Conservation (phyloP, 1,139 yeast species). For the Hansenula sp. region DNA sequence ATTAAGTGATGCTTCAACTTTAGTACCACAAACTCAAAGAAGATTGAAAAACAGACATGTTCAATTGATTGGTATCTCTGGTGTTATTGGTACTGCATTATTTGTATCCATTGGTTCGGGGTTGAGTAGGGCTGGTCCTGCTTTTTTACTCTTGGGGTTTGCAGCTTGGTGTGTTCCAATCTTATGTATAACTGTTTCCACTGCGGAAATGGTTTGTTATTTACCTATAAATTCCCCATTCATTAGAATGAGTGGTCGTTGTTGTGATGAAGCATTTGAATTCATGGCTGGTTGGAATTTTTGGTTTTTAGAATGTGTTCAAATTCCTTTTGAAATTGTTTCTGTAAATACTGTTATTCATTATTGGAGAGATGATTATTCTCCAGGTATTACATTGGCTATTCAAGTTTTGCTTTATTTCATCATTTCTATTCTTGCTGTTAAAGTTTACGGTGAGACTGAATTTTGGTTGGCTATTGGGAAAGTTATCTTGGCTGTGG, state of each 20-base stretch:
- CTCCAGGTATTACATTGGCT: slow-evolving; percentile 59
- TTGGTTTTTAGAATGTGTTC: slow-evolving; percentile 70
- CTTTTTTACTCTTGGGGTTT: slow-evolving; percentile 65
- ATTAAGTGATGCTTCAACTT: slow-evolving; percentile 18
- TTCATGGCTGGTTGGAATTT: slow-evolving; percentile 80
- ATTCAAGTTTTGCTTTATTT: slow-evolving; percentile 62
- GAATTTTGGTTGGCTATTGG: slow-evolving; percentile 81
- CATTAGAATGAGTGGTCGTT: slow-evolving; percentile 49
- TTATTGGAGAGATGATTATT: slow-evolving; percentile 76
- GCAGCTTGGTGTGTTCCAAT: slow-evolving; percentile 58
- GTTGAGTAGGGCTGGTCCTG: slow-evolving; percentile 73
- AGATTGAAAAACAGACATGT: slow-evolving; percentile 57
- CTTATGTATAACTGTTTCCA: slow-evolving; percentile 62
- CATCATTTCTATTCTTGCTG: slow-evolving; percentile 67
- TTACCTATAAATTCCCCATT: slow-evolving; percentile 71
- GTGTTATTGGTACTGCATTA: slow-evolving; percentile 80
- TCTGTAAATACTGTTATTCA: slow-evolving; percentile 77
- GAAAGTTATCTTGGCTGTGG: slow-evolving; percentile 67
- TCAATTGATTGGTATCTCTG: slow-evolving; percentile 79
- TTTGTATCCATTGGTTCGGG: slow-evolving; percentile 75
- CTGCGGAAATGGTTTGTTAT: slow-evolving; percentile 83
- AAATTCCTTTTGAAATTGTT: slow-evolving; percentile 78
- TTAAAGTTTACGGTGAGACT: slow-evolving; percentile 67
- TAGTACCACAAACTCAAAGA: slow-evolving; percentile 40
- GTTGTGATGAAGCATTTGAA: slow-evolving; percentile 67